Percentiles rank a stretch among this genome's conserved stretches.
These are phyloP conservation scores for Phytopythium mirpurense DNA, from an alignment of 352 stramenopile genomes.

Conservation along the genomic window DNA sequence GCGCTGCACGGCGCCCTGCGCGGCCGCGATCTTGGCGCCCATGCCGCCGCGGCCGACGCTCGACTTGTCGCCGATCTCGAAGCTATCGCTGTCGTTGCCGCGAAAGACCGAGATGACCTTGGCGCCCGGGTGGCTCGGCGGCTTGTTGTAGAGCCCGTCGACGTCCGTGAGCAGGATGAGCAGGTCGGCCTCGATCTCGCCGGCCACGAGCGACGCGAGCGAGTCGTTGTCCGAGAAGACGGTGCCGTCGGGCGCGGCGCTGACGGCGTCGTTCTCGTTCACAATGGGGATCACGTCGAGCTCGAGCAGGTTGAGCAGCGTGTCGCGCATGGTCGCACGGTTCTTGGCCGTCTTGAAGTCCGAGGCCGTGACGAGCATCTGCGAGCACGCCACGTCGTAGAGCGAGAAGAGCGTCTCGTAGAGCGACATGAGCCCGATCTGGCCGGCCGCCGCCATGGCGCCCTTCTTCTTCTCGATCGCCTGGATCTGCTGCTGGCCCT, in stretches of 20 bases:
- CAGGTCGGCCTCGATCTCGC: slow-evolving; percentile 91
- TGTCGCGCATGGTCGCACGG: slow-evolving; percentile 82
- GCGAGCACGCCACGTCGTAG: slow-evolving; percentile 93
- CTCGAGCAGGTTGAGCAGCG: slow-evolving; percentile 89
- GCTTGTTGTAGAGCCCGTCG: slow-evolving; percentile 93
- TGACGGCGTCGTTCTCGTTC: slow-evolving; percentile 99
- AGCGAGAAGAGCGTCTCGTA: slow-evolving; percentile 96
- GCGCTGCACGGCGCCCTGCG: slow-evolving; percentile 81
- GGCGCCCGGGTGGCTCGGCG: slow-evolving; percentile 61
- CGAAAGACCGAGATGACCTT: slow-evolving; percentile 78
- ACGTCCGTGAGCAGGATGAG: slow-evolving; percentile 97
- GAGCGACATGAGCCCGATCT: slow-evolving; percentile 98
- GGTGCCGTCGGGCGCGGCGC: slow-evolving; percentile 59
- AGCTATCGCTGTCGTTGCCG: slow-evolving; percentile 42
- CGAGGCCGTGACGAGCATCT: slow-evolving; percentile 80
- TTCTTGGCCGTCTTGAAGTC: slow-evolving; percentile 86
- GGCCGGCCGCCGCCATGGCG: slow-evolving; percentile 89
- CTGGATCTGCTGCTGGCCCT: slow-evolving; percentile 88
- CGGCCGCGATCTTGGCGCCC: slow-evolving; percentile 92
- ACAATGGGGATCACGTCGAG: slow-evolving; percentile 98
- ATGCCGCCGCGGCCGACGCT: slow-evolving; percentile 91
- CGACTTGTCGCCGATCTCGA: slow-evolving; percentile 80
- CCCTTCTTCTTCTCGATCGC: slow-evolving; percentile 86
- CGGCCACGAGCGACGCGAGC: slow-evolving; percentile 81
- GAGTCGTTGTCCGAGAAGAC: slow-evolving; percentile 97